A percentile compares a stretch with the other conserved stretches of the same genome.
Conservation (phyloP, 495 filamentous ascomycete genomes). For the Penicillium parvum region DNA sequence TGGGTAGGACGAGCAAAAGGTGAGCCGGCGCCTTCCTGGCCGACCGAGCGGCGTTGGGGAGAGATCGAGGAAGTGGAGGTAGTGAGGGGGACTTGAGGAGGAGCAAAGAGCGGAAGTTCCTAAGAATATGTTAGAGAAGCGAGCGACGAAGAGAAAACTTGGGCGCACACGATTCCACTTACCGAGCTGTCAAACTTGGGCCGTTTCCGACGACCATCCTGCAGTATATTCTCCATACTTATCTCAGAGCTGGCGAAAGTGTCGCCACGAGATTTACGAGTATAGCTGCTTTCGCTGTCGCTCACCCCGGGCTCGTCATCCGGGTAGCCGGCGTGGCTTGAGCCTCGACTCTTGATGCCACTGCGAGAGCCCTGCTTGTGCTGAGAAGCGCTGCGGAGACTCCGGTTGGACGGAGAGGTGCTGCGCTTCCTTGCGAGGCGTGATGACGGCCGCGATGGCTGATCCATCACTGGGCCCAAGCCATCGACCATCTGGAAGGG, state of each 20-base stretch:
- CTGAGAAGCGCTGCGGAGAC: constrained; percentile 73
- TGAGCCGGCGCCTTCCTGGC: constrained; percentile 55
- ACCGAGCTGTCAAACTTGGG: constrained; percentile 98
- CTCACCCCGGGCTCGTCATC: constrained; percentile 71
- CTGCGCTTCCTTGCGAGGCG: constrained; percentile 70
- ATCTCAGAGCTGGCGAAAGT: constrained; percentile 91
- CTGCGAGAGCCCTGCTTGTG: constrained; percentile 66
- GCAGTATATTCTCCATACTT: constrained; percentile 94
- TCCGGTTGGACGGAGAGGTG: constrained; percentile 73
- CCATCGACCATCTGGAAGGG: constrained; percentile 54
- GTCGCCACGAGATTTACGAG: constrained; percentile 70
- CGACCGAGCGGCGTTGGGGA: constrained; percentile 71
- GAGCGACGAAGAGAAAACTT: constrained; percentile 7
- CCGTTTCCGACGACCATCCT: constrained; percentile 90
- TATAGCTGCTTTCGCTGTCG: constrained; percentile 74
- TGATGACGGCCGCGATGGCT: constrained; percentile 61
- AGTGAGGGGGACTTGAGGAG: constrained; percentile 83
- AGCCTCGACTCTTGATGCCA: constrained; percentile 61
- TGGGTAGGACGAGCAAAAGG: constrained; percentile 69
- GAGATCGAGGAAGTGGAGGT: constrained; percentile 90
- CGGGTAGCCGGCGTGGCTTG: constrained; percentile 61
- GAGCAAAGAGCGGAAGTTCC: constrained; percentile 93
- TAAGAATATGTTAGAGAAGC: constrained; percentile 32
- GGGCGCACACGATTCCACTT: constrained; percentile 39
- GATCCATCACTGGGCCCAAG: constrained; percentile 45